Evolutionary conservation across 2,329 filamentous ascomycete genomes (phyloP), one percentile per base, ranked within the genome.

Genomic region (Ceratocystis destructans): DNA sequence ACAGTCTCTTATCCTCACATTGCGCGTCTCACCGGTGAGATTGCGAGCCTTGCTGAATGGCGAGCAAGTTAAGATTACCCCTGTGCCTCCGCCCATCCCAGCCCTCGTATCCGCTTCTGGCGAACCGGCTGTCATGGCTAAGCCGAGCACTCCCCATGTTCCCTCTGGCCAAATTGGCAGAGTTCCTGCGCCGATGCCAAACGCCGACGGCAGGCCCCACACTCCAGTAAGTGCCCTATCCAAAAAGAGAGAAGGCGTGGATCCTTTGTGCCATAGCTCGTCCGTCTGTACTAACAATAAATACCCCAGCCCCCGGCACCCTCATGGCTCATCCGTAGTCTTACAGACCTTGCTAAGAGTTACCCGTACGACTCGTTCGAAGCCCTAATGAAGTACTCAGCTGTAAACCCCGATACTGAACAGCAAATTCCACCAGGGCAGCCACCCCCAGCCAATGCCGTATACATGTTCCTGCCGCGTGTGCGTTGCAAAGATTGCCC

Each of bases 401-500:
- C 88, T 67, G 83, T 96, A 69, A 87, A 96, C 74, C 83, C 82
- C 10, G 79, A 83, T 62, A 92, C 88, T 2, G 84, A 87, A 68
- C 77, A 82, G 22, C 83, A 86, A 25, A 80, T 88, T 63, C 78
- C 85, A 45, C 69, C 71, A 10, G 80, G 79, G 46, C 78, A 82
- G 57, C 78, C 80, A 17, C 77, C 82, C 7, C 86, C 82, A 65
- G 79, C 81, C 68, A 83, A 87, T 69, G 79, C 90, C 69, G 89
- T 87, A 72, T 90, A 87, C 71, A 88, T 89, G 76, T 97, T 88
- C 76, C 80, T 96, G 62, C 94, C 94, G 7, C 83, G 94, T 63
- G 96, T 99, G 69, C 83, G 90, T 67, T 99, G 94, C 74, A 84
- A 87, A 61, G 94, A 99, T 75, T 97, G 94, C 74, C 90, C 90